Evolutionary conservation across 176 grass and related monocot species (phyloP), one percentile per base, ranked within the genome.

Genomic region (Panicum miliaceum): DNA sequence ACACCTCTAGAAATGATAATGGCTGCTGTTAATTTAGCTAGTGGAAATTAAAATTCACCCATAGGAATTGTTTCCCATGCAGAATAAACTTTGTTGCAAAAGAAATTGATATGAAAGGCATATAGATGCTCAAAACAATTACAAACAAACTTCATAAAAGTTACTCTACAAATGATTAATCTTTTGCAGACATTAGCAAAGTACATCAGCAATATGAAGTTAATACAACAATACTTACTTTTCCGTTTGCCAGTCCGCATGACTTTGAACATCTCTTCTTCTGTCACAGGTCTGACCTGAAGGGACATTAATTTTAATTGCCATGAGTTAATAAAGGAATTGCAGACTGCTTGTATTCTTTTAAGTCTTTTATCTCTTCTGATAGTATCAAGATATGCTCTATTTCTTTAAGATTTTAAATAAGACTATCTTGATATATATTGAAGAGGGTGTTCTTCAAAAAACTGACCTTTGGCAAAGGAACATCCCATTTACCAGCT

Each of bases 401-500:
- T 50, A 63, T 47, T 36, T n/a, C 22, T 64, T 37, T 40, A 64
- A 18, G 7, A 22, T 81, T 63, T 64, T 60, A 48, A 7, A 23
- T 6, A 61, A 64, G 19, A 29, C 14, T 64, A 74, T 51, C 8
- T 52, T 64, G 14, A 41, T 81, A 80, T 64, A 20, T 42, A 50
- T 48, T 20, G 19, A 66, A 14, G 27, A 80, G 60, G 11, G 7
- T 38, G 15, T 38, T 67, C 19, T 67, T 80, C 35, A 80, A 0
- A 67, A 38, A 68, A 42, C 35, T 84, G 73, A 95, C 93, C 89
- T 95, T 95, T 65, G 90, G 90, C 81, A 95, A 83, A 47, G 90
- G 93, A 71, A 95, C 93, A 67, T 95, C 93, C 93, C 93, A 95
- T 68, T 96, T 96, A 35, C 93, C 93, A 67, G 93, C 90, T 34